These are phyloP conservation scores for Terfezia claveryi DNA, from an alignment of 495 filamentous ascomycete species.

Conservation along the genomic window DNA sequence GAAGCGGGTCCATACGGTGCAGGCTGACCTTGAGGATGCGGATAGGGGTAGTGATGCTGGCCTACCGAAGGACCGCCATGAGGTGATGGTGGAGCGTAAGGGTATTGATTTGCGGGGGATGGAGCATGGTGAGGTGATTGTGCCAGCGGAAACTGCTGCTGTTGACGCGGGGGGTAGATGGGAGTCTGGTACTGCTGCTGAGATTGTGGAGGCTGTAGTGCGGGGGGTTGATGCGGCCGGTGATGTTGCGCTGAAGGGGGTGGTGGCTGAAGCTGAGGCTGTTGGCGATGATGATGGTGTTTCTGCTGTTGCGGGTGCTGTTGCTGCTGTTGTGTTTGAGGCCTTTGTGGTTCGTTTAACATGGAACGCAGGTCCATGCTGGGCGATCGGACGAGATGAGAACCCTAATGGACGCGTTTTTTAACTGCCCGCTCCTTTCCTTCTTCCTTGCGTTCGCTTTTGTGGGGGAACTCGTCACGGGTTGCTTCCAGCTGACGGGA, in stretches of 20 bases:
- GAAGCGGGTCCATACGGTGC: not conserved
- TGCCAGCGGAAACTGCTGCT: conserved; percentile 6
- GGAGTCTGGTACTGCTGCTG: conserved; percentile 5
- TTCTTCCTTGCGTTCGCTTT: not conserved
- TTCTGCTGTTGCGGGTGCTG: not conserved
- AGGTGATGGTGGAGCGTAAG: not conserved
- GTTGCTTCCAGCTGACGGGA: not conserved
- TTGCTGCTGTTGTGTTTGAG: conserved; percentile 7
- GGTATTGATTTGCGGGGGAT: not conserved
- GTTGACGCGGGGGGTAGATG: conserved; percentile 5
- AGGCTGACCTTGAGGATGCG: not conserved
- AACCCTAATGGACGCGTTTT: not conserved
- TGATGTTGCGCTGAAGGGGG: conserved; percentile 8
- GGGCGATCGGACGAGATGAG: not conserved
- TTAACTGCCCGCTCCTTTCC: not conserved
- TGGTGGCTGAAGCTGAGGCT: not conserved
- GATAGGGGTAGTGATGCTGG: conserved; percentile 3
- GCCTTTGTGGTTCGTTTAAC: conserved; percentile 10
- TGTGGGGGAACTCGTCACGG: not conserved
- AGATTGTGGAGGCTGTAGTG: conserved; percentile 9
- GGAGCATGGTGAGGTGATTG: not conserved
- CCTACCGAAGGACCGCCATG: not conserved
- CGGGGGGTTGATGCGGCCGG: conserved; percentile 3
- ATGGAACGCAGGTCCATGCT: conserved; percentile 16
- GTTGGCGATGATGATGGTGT: not conserved